Base-by-base conservation (phyloP, 2,329 filamentous ascomycete genomes). In the Penicillium janthinellum region DNA sequence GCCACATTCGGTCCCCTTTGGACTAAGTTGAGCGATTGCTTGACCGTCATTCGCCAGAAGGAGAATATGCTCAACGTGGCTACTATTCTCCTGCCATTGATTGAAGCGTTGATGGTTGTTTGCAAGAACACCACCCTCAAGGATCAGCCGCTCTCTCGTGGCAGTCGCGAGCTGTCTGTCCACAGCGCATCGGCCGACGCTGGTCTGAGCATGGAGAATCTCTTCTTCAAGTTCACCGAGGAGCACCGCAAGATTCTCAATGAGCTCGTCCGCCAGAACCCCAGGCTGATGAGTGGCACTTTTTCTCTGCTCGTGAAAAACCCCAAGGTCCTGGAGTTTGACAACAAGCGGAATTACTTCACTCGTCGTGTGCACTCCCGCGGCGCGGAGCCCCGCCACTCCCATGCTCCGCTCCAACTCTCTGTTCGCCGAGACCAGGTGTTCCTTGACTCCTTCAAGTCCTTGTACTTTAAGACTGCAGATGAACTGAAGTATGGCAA, bases 401-500 rank as follows among this genome's bases (percentile, higher is more conserved):
- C 89, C 7, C 87, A 91, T 67, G 86, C 87, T 49, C 90, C 92
- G 45, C 82, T 99, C 54, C 92, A 96, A 75, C 86, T 99, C 49
- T 89, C 89, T 60, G 91, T 99, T 60, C 91, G 96, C 59, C 90
- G 95, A 71, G 92, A 97, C 59, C 90, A 96, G 68, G 93, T 99
- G 53, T 99, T 99, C 88, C 87, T 96, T 66, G 95, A 99, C 77
- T 99, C 95, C 0, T 99, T 96, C 87, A 95, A 93, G 77, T 92
- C 91, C n/a, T 84, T 99, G 47, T 97, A 96, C 79, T 99, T 95
- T 87, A 98, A 98, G 83, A 87, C 84, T 41, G 92, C 91, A 28
- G 92, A 97, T 64, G 96, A 99, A 79, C 96, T 99, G 87, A 99
- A 99, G 79, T 97, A 96, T 74, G 95, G 96, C 70, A 99, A 99